These are phyloP conservation scores for Shiraia bambusicola DNA, from an alignment of 2,329 filamentous ascomycete genomes.

Conservation along the genomic window DNA sequence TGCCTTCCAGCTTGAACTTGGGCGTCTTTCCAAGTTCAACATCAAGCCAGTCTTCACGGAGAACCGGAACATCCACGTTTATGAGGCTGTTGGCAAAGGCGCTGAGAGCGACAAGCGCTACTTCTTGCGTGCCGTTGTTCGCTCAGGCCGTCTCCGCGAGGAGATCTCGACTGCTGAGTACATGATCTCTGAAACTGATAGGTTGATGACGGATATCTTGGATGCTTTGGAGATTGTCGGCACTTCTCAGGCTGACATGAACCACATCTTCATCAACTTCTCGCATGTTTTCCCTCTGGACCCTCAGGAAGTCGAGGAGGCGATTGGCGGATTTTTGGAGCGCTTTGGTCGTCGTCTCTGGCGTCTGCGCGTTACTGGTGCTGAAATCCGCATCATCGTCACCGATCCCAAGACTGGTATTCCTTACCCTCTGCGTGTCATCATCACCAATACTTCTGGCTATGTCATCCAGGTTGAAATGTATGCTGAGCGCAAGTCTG, in stretches of 20 bases:
- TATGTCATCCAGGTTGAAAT: slow-evolving; percentile 98
- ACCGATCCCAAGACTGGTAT: slow-evolving; percentile 82
- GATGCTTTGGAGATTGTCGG: slow-evolving; percentile 98
- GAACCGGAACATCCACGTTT: slow-evolving; percentile 98
- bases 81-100: slow-evolving; percentile 92
- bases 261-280: slow-evolving; percentile 99
- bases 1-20: slow-evolving; percentile 97
- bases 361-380: slow-evolving; percentile 93
- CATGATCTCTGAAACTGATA: slow-evolving; percentile 93
- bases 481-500: slow-evolving; percentile 95
- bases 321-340: slow-evolving; percentile 91
- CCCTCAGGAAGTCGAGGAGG: slow-evolving; percentile 87
- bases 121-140: slow-evolving; percentile 94
- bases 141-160: slow-evolving; percentile 89
- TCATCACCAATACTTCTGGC: slow-evolving; percentile 97
- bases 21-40: slow-evolving; percentile 91
- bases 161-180: slow-evolving; percentile 99
- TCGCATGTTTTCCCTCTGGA: slow-evolving; percentile 92
- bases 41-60: slow-evolving; percentile 98
- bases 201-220: slow-evolving; percentile 95
- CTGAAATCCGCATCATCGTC: slow-evolving; percentile 98
- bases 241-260: slow-evolving; percentile 98
- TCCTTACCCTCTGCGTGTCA: slow-evolving; percentile 88
- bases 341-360: slow-evolving; percentile 93
- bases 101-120: slow-evolving; percentile 97